Evolutionary conservation across 2,329 filamentous ascomycete genomes (phyloP).

Genomic region (Colletotrichum truncatum): DNA sequence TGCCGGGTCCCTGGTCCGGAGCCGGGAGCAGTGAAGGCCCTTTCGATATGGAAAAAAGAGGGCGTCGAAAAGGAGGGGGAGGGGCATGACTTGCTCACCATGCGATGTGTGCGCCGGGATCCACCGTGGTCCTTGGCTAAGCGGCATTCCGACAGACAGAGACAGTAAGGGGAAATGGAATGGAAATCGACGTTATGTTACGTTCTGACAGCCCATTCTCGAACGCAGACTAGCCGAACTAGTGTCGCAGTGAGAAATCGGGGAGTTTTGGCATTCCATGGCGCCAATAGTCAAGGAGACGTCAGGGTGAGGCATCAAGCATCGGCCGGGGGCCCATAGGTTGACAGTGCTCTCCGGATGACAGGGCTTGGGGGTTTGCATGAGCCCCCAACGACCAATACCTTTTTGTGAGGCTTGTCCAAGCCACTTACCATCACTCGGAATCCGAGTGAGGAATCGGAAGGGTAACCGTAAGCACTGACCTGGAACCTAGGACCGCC

Average conservation of each 20-base stretch:
- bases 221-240: background rate
- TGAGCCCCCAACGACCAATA: slow-evolving; percentile 3
- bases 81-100: slow-evolving; percentile 38
- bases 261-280: background rate
- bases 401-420: slow-evolving; percentile 9
- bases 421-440: background rate
- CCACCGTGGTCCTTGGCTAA: background rate
- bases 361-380: background rate
- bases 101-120: slow-evolving; percentile 29
- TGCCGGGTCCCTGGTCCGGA: slow-evolving; percentile 13
- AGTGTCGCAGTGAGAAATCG: background rate
- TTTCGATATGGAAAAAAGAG: background rate
- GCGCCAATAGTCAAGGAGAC: background rate
- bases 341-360: background rate
- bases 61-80: slow-evolving; percentile 31
- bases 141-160: slow-evolving; percentile 8
- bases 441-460: slow-evolving; percentile 10
- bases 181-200: background rate
- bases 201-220: background rate
- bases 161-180: background rate
- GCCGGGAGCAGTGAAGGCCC: slow-evolving; percentile 16
- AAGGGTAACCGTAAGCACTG: slow-evolving; percentile 14
- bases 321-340: slow-evolving; percentile 10
- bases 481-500: background rate
- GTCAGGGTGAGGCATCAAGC: slow-evolving; percentile 1